phyloP scores from a whole-genome alignment of 2,329 filamentous ascomycete genomes.

The Curvularia sp. region DNA sequence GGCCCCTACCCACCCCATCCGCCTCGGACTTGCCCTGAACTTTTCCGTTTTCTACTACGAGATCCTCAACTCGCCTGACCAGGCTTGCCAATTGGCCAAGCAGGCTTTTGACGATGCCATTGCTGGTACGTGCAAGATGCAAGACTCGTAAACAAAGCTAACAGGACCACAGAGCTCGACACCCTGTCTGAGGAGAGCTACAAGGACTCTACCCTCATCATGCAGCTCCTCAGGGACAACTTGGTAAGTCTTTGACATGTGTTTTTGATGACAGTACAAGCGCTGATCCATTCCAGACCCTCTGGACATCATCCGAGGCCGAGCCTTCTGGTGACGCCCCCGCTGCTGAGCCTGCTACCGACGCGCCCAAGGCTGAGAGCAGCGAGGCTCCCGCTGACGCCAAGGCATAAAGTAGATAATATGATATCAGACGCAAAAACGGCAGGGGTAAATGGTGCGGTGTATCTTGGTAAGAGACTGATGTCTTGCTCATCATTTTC shows the following conservation, averaged over 20 bases:
- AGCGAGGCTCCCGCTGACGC: slow-evolving; percentile 63
- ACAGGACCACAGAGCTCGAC: slow-evolving; percentile 75
- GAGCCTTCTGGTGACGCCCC: slow-evolving; percentile 72
- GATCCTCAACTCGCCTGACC: slow-evolving; percentile 97
- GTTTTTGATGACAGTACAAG: neutral
- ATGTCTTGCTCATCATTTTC: slow-evolving; percentile 42
- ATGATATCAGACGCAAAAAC: slow-evolving; percentile 43
- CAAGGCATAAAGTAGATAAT: slow-evolving; percentile 59
- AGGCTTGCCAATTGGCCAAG: slow-evolving; percentile 97
- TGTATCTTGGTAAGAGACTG: slow-evolving; percentile 46
- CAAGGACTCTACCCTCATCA: slow-evolving; percentile 98
- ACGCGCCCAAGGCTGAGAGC: slow-evolving; percentile 55
- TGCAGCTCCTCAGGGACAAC: slow-evolving; percentile 98
- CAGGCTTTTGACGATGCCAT: slow-evolving; percentile 96
- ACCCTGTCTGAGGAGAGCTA: slow-evolving; percentile 98
- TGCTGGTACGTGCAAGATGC: slow-evolving; percentile 65
- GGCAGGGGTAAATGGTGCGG: slow-evolving; percentile 41
- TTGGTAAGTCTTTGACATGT: slow-evolving; percentile 63
- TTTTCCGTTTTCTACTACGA: slow-evolving; percentile 99
- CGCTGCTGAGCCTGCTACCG: slow-evolving; percentile 63
- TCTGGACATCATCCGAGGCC: slow-evolving; percentile 98
- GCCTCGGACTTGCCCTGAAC: slow-evolving; percentile 89
- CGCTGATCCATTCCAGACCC: slow-evolving; percentile 67
- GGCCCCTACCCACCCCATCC: slow-evolving; percentile 90
- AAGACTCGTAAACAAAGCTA: slow-evolving; percentile 16